Evolutionary conservation across 2,329 filamentous ascomycete genomes (phyloP), one percentile per base, ranked within the genome.

Genomic region (Aspergillus sp.): DNA sequence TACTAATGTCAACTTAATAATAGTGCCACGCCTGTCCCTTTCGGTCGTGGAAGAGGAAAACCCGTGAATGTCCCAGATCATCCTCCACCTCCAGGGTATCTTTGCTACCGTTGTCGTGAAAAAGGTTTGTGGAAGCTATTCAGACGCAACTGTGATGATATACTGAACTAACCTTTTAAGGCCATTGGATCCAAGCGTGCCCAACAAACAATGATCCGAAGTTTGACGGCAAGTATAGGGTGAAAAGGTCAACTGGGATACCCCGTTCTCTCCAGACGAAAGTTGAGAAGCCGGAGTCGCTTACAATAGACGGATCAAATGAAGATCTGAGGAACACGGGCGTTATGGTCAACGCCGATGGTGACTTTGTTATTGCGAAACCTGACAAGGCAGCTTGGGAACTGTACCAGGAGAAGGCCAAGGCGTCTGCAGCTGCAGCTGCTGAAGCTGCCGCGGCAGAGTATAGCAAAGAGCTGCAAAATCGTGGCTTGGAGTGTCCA

Each of bases 121-220:
- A 96, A 96, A 72, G 93, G 78, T 75, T 65, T 52, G 59, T 53
- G 29, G 35, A 42, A 32, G 19, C 43, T 27, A 2, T 46, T 26
- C 9, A 42, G 28, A 19, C 47, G 12, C 29, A 33, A 33, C 40
- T 44, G 46, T 44, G 48, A 61, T 70, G 57, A 71, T 53, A 47
- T 45, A 47, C 33, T 35, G 32, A n/a, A 40, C 48, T 6, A 29
- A 33, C 19, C 29, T 6, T 42, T 48, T 6, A 52, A 78, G 75
- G 90, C n/a, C 93, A 98, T 67, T 98, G 91, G 91, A 98, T 98
- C 52, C 91, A 97, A 71, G 81, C 88, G 44, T 98, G 93, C 62
- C 93, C 93, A 5, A 98, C 91, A n/a, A 98, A 98, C 66, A 88
- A 95, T 65, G 90, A 98, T 56, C 91, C 93, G 3, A 90, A 89